Conservation (phyloP, 345 rosid genomes). For the Eucalyptus cloeziana region DNA sequence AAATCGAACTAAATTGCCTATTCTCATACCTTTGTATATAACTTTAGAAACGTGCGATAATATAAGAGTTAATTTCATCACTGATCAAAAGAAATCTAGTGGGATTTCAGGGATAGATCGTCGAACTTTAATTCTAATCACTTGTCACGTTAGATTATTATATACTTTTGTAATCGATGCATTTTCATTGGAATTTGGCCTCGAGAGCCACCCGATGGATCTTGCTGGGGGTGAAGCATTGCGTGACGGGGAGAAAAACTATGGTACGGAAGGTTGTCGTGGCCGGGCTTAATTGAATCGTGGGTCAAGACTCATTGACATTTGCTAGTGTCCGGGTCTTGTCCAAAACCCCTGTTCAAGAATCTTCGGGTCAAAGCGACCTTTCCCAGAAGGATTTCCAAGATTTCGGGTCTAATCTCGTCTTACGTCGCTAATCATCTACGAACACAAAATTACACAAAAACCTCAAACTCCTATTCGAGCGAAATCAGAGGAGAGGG, state of each 20-base stretch:
- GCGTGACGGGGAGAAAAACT: not conserved
- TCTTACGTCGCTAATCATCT: not conserved
- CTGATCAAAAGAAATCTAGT: not conserved
- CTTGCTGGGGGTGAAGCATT: not conserved
- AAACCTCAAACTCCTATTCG: not conserved
- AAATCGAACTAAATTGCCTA: not conserved
- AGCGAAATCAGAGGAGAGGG: not conserved
- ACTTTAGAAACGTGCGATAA: not conserved
- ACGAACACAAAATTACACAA: not conserved
- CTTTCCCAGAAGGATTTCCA: not conserved
- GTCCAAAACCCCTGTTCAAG: not conserved
- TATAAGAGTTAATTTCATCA: not conserved
- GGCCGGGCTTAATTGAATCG: not conserved
- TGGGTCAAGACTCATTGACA: not conserved
- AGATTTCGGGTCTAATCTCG: not conserved
- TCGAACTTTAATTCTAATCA: not conserved
- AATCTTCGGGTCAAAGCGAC: not conserved
- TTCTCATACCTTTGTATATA: not conserved
- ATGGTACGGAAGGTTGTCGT: not conserved
- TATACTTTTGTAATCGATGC: not conserved
- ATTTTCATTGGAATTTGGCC: not conserved
- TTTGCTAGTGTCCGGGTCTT: not conserved
- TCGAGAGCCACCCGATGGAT: not conserved
- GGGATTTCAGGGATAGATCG: not conserved
- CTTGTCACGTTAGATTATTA: not conserved